A percentile compares a stretch with the other conserved stretches of the same genome.
Evolutionary conservation across 2,329 filamentous ascomycete species (phyloP).

Genomic region (Aspergillus glaucus): DNA sequence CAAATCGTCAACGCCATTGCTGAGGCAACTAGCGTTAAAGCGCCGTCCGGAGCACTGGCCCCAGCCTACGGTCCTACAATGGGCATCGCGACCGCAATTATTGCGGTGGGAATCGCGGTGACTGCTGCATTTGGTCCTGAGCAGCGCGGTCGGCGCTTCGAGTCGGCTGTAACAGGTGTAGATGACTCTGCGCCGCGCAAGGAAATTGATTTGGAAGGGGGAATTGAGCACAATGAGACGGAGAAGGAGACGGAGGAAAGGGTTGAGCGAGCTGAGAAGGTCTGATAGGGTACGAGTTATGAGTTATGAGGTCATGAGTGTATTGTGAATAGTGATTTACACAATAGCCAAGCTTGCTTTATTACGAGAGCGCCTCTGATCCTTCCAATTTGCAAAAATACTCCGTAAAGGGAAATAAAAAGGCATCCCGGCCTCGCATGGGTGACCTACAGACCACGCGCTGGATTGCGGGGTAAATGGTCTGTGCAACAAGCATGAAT

Average conservation of each 20-base stretch:
- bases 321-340: no score
- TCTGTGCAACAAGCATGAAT: not conserved
- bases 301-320: not conserved
- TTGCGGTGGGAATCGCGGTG: slow-evolving; percentile 61
- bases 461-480: not conserved
- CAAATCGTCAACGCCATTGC: slow-evolving; percentile 73
- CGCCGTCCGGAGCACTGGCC: slow-evolving; percentile 50
- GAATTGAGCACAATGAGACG: slow-evolving; percentile 3
- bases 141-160: slow-evolving; percentile 65
- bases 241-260: slow-evolving; percentile 17
- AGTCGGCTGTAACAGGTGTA: slow-evolving; percentile 47
- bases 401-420: not conserved
- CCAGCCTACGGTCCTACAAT: slow-evolving; percentile 70
- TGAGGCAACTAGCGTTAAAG: slow-evolving; percentile 54
- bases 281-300: not conserved
- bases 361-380: no score
- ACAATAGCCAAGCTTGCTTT: no score
- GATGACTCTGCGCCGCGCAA: slow-evolving; percentile 12
- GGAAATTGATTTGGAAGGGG: slow-evolving; percentile 16
- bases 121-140: slow-evolving; percentile 68
- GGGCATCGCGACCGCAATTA: slow-evolving; percentile 71
- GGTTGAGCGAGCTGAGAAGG: slow-evolving; percentile 15
- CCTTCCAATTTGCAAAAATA: no score
- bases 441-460: not conserved
- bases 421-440: not conserved